These are phyloP conservation scores for Cicer bijugum DNA, from an alignment of 306 rosid genomes.

Conservation along the genomic window DNA sequence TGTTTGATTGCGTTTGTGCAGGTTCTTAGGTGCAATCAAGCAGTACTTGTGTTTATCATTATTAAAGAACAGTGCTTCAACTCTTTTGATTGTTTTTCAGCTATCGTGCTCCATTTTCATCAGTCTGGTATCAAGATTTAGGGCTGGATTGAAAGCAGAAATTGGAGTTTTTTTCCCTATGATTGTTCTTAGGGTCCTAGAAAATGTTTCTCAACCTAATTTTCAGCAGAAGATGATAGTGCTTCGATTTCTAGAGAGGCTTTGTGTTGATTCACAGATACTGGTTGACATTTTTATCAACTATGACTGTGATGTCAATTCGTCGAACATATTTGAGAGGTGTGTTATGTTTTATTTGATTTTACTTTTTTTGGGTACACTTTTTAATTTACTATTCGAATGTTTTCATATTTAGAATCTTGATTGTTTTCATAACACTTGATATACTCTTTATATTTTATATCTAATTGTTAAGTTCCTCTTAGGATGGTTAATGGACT, in stretches of 20 bases:
- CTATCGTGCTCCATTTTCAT: slow-evolving; percentile 98
- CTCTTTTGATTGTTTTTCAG: slow-evolving; percentile 95
- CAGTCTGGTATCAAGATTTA: slow-evolving; percentile 97
- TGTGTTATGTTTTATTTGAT: slow-evolving; percentile 48
- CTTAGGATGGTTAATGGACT: slow-evolving; percentile 99
- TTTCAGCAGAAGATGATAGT: slow-evolving; percentile 99
- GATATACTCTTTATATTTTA: slow-evolving; percentile 29
- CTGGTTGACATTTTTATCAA: slow-evolving; percentile 95
- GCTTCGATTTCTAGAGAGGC: slow-evolving; percentile 93
- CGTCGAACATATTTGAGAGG: slow-evolving; percentile 99
- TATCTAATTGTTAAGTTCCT: slow-evolving; percentile 41
- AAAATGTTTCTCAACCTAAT: slow-evolving; percentile 96
- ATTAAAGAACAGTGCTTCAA: slow-evolving; percentile 98
- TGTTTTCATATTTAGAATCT: slow-evolving; percentile 25
- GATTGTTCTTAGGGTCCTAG: slow-evolving; percentile 98
- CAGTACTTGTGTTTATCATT: slow-evolving; percentile 94
- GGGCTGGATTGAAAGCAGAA: slow-evolving; percentile 97
- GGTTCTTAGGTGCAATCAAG: slow-evolving; percentile 99
- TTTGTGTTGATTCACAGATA: slow-evolving; percentile 93
- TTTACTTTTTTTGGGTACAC: slow-evolving; percentile 9
- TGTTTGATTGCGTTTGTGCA: slow-evolving; percentile 67
- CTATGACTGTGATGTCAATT: slow-evolving; percentile 99
- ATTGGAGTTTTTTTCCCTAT: slow-evolving; percentile 99
- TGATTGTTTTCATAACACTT: slow-evolving; percentile 34
- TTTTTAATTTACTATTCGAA: slow-evolving; percentile 32